These are phyloP conservation scores for Fusarium begoniae DNA, from an alignment of 2,329 filamentous ascomycete genomes.

Conservation along the genomic window DNA sequence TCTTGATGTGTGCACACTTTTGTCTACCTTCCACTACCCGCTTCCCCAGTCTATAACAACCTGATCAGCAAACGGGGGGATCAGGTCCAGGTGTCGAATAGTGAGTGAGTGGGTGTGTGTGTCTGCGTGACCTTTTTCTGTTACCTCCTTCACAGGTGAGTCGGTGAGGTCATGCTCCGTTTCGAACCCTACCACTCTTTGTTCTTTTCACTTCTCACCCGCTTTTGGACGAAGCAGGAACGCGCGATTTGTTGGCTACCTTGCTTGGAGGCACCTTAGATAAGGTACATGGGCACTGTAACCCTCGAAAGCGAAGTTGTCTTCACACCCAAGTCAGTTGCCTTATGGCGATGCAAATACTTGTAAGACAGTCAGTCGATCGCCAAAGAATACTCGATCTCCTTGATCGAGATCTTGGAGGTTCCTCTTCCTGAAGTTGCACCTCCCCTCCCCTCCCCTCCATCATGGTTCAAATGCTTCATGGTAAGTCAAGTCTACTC, in stretches of 20 bases:
- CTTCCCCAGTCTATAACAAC: background rate
- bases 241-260: slow-evolving; percentile 21
- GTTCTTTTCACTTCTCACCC: background rate
- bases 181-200: slow-evolving; percentile 11
- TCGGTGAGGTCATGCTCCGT: slow-evolving; percentile 26
- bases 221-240: background rate
- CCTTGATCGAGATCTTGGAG: background rate
- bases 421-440: background rate
- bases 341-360: slow-evolving; percentile 11
- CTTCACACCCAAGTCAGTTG: background rate
- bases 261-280: background rate
- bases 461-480: background rate
- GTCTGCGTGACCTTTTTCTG: slow-evolving; percentile 12
- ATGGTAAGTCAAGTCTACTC: background rate
- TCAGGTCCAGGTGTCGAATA: background rate
- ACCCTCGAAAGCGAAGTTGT: background rate
- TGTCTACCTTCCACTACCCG: background rate
- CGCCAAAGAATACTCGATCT: background rate
- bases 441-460: background rate
- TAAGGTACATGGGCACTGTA: background rate
- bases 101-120: background rate
- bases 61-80: background rate
- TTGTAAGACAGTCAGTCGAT: background rate
- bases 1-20: background rate
- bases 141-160: slow-evolving; percentile 17